Percentiles rank a stretch among this genome's conserved stretches.
Evolutionary conservation across 2,329 filamentous ascomycete genomes (phyloP).

Genomic region (Fusarium pseudonygamai): DNA sequence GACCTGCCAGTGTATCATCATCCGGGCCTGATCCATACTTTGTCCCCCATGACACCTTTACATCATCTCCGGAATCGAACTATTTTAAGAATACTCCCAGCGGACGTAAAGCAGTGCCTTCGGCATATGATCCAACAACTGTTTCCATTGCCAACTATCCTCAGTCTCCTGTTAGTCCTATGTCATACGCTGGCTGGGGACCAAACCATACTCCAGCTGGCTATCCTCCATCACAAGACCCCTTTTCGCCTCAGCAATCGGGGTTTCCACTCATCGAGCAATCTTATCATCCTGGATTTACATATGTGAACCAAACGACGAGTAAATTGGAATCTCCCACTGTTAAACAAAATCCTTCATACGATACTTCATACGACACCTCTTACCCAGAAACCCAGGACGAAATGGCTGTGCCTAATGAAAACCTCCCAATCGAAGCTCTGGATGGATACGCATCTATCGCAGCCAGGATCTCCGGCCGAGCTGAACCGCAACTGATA

Average conservation of each 20-base stretch:
- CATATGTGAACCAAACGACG: constrained; percentile 5
- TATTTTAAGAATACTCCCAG: constrained; percentile 24
- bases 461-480: constrained; percentile 59
- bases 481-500: constrained; percentile 45
- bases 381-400: constrained; percentile 10
- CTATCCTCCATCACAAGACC: constrained; percentile 23
- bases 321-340: neutral
- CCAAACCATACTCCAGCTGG: constrained; percentile 18
- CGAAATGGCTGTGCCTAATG: constrained; percentile 14
- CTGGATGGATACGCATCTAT: constrained; percentile 71
- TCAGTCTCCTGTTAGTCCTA: constrained; percentile 16
- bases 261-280: constrained; percentile 1
- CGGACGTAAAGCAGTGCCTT: constrained; percentile 2
- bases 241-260: constrained; percentile 11
- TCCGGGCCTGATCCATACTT: constrained; percentile 22
- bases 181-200: constrained; percentile 16
- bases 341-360: neutral
- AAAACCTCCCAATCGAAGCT: constrained; percentile 52
- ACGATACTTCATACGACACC: constrained; percentile 9
- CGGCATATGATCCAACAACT: constrained; percentile 8
- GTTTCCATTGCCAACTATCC: constrained; percentile 11
- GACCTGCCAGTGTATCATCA: constrained; percentile 18
- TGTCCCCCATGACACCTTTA: constrained; percentile 15
- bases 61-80: constrained; percentile 16
- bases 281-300: constrained; percentile 11